Conservation (phyloP, 2,329 filamentous ascomycete genomes). For the Trichoderma asperellum region DNA sequence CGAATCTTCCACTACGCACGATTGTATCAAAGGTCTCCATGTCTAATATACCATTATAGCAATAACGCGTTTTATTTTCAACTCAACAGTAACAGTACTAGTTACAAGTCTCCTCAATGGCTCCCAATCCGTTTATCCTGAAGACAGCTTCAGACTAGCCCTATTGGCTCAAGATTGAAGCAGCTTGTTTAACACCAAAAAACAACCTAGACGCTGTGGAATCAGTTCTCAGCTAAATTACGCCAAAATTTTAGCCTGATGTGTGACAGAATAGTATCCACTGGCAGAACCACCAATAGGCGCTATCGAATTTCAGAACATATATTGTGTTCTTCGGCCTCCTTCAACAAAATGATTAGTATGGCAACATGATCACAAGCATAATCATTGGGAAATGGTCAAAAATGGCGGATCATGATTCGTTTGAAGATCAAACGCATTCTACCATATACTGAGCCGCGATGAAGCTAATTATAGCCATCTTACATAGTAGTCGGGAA, state of each 20-base stretch:
- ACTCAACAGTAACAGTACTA: background rate
- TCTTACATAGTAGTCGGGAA: background rate
- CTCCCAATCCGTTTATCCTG: background rate
- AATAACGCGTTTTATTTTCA: background rate
- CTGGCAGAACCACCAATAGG: background rate
- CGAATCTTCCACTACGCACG: background rate
- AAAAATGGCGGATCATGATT: background rate
- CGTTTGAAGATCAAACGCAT: background rate
- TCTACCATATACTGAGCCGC: background rate
- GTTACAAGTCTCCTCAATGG: background rate
- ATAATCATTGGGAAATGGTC: too few species aligned
- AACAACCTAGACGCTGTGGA: background rate
- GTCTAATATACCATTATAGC: background rate
- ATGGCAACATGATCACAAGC: background rate
- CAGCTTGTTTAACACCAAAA: background rate
- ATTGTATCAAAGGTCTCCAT: background rate
- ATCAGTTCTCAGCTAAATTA: background rate
- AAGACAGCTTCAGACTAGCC: background rate
- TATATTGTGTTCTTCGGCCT: background rate
- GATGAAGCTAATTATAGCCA: background rate
- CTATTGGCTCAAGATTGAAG: background rate
- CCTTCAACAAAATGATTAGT: background rate
- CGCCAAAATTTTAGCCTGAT: background rate
- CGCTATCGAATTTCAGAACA: background rate
- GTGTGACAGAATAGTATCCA: background rate